Evolutionary conservation across 768 basidiomycete species (phyloP).

Genomic region (Tephrocybe rancida): DNA sequence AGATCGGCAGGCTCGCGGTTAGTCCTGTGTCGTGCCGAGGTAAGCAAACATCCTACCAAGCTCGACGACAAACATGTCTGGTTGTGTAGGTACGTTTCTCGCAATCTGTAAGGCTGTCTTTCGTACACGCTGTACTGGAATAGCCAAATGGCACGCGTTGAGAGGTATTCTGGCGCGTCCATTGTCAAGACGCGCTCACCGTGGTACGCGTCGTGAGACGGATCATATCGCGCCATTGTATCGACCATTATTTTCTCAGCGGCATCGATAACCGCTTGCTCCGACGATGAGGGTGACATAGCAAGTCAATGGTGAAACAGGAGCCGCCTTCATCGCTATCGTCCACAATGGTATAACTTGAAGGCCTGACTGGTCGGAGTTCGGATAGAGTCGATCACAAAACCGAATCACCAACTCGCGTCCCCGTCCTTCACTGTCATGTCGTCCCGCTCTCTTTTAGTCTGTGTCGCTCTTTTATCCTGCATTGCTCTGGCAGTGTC

Average conservation of each 20-base stretch:
- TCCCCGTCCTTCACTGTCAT: slow-evolving; percentile 19
- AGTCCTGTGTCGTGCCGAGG: not conserved
- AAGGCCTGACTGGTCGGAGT: not conserved
- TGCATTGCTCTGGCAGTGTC: slow-evolving; percentile 20
- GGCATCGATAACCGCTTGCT: slow-evolving; percentile 52
- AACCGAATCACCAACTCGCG: not conserved
- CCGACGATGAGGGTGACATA: slow-evolving; percentile 57
- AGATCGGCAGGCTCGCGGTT: not conserved
- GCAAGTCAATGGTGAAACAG: not conserved
- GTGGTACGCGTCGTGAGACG: slow-evolving; percentile 80
- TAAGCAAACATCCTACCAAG: slow-evolving; percentile 37
- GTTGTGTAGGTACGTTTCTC: slow-evolving; percentile 41
- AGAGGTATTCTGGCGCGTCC: slow-evolving; percentile 7
- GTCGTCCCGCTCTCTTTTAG: slow-evolving; percentile 27
- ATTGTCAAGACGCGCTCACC: slow-evolving; percentile 48
- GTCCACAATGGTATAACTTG: not conserved
- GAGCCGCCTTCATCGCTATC: not conserved
- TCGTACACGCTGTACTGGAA: slow-evolving; percentile 78
- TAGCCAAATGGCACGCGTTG: slow-evolving; percentile 2
- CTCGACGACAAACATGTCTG: slow-evolving; percentile 79
- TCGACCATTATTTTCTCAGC: slow-evolving; percentile 73
- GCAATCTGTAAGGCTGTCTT: slow-evolving; percentile 76
- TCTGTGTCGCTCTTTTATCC: slow-evolving; percentile 48
- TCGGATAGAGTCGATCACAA: not conserved
- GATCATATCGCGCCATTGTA: slow-evolving; percentile 77